A percentile compares a stretch with the other conserved stretches of the same genome.
Evolutionary conservation across 805 yeast species (phyloP).

Genomic region (Saturnispora zaruensis): DNA sequence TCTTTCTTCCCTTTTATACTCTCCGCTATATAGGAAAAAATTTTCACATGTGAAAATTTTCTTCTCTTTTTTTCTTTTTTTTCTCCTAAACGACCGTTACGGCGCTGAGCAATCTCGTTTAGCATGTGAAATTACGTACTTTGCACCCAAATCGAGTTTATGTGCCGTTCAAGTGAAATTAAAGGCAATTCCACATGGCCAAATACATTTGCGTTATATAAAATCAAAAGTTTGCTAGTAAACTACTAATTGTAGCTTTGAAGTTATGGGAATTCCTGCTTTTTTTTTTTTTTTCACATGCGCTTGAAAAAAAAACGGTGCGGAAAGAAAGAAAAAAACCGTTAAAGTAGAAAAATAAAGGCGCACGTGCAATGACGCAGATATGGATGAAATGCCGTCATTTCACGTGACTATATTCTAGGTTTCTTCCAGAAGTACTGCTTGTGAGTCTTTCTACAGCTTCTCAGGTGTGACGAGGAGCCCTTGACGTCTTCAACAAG

Average conservation of each 20-base stretch:
- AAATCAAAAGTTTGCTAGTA: no score
- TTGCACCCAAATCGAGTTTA: no score
- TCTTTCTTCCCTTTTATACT: background rate
- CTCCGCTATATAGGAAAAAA: background rate
- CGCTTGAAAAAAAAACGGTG: background rate
- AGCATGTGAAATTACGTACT: background rate
- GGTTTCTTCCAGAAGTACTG: conserved; percentile 74
- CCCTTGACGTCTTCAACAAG: conserved; percentile 76
- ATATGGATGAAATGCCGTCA: background rate
- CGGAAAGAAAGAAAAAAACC: background rate
- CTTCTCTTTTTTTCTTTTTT: background rate
- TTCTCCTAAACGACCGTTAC: background rate
- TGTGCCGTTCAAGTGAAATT: no score
- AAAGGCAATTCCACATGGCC: no score
- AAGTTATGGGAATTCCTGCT: no score
- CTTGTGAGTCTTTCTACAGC: conserved; percentile 89
- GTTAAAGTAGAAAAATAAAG: background rate
- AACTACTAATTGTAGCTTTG: no score
- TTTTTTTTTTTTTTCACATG: background rate
- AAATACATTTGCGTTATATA: no score
- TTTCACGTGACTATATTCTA: conserved; percentile 8
- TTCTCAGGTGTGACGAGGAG: conserved; percentile 61
- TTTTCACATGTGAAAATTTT: conserved; percentile 4
- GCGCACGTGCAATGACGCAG: background rate
- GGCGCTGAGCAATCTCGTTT: background rate